Base-by-base conservation (phyloP, 495 filamentous ascomycete species). In the Bathelium albidoporum region DNA sequence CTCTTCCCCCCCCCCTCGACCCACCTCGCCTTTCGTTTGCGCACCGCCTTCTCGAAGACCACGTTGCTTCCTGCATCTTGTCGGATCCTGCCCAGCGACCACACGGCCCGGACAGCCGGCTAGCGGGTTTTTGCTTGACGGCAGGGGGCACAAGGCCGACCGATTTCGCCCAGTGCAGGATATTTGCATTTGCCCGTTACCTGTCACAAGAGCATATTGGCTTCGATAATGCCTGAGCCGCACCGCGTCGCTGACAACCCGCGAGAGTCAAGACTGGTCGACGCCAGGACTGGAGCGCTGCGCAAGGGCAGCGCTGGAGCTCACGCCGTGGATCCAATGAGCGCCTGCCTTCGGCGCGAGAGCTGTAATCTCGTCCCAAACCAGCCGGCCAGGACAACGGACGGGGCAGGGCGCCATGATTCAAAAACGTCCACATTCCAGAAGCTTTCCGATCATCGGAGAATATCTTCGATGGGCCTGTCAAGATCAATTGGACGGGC, bases 221-320 rank as follows among this genome's bases (percentile, higher is more conserved):
- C 49, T 55, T 55, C 22, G 49, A 55, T 55, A 28, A 55, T 55
- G 49, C 49, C 49, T 55, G 49, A 55, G 49, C 49, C 49, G 49
- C 49, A 55, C 49, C 49, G 49, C 49, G 29, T 55, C 29, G 22
- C 49, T 55, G 5, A 55, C 49, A 24, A 55, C 49, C 29, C 49
- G 49, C 29, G 49, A 55, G 22, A 16, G 49, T 29, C 49, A 29
- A 7, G 11, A 29, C 12, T 55, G 26, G 49, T 28, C 49, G 9
- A 24, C 26, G 49, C 49, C 20, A 55, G 49, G 9, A 55, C 24
- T 9, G 24, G 49, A 3, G 49, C 16, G 49, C 49, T 7, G 49
- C 49, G 24, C 22, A 26, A 29, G 49, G 49, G 24, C 22, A 55
- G 49, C 12, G 49, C 49, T 55, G 49, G 24, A 55, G 5, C 5